These are phyloP conservation scores for Excoecaria cochinchinensis DNA, from an alignment of 345 rosid species.

Conservation along the genomic window DNA sequence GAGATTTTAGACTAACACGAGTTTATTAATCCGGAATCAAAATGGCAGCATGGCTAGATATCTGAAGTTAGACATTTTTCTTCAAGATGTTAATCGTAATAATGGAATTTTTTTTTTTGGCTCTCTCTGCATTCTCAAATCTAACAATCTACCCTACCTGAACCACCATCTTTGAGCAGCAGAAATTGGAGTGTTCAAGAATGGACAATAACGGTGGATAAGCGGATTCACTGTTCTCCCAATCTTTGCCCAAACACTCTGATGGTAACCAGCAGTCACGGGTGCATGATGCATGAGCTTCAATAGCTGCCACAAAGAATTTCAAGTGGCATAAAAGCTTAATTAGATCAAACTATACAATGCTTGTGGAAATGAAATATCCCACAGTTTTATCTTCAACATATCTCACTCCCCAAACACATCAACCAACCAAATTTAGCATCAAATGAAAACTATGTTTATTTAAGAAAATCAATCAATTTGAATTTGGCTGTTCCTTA, in stretches of 20 bases:
- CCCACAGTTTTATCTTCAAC: not conserved
- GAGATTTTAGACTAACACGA: not conserved
- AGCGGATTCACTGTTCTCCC: constrained; percentile 67
- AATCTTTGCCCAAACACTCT: constrained; percentile 74
- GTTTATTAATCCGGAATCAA: constrained; percentile 4
- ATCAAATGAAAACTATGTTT: not conserved
- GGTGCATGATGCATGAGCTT: constrained; percentile 98
- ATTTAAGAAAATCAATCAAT: not conserved
- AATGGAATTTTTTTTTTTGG: not conserved
- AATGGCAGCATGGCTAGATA: not conserved
- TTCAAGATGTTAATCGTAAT: constrained; percentile 1
- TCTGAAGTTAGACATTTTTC: not conserved
- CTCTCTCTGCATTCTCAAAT: not conserved
- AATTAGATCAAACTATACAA: not conserved
- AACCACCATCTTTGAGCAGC: constrained; percentile 91
- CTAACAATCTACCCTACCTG: constrained; percentile 39
- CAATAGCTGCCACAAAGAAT: constrained; percentile 53
- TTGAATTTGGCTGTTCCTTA: too few species aligned
- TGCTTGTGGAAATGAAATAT: not conserved
- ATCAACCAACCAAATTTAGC: not conserved
- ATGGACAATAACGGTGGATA: constrained; percentile 65
- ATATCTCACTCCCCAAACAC: not conserved
- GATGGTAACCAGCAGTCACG: constrained; percentile 81
- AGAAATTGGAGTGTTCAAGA: constrained; percentile 62
- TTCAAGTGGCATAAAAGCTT: not conserved